Conservation (phyloP, 805 yeast species). For the Saccharomyces kudriavzevii region DNA sequence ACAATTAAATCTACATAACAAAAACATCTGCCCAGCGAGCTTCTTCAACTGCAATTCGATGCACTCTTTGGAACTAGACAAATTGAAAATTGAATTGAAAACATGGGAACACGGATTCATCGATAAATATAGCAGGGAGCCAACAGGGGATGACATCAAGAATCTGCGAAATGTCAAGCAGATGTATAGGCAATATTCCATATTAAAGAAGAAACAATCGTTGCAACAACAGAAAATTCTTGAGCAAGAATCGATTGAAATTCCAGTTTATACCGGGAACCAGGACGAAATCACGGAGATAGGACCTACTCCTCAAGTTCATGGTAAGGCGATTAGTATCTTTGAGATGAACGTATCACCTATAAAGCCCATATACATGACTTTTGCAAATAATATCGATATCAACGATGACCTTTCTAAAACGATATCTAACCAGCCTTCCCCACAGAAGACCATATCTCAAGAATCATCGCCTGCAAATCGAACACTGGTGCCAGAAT, state of each 20-base stretch:
- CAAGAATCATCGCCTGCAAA: not conserved
- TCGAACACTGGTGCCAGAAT: not conserved
- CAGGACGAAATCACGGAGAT: slow-evolving; percentile 32
- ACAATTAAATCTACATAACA: not conserved
- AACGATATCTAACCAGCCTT: slow-evolving; percentile 12
- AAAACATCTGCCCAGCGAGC: not conserved
- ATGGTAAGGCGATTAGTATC: slow-evolving; percentile 66
- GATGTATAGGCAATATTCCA: slow-evolving; percentile 31
- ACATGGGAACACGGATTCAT: slow-evolving; percentile 47
- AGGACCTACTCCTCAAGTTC: slow-evolving; percentile 84
- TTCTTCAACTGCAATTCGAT: not conserved
- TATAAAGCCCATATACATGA: slow-evolving; percentile 9
- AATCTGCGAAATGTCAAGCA: slow-evolving; percentile 29
- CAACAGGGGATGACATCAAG: slow-evolving; percentile 42
- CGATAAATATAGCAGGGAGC: slow-evolving; percentile 34
- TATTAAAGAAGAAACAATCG: slow-evolving; percentile 13
- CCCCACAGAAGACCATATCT: slow-evolving; percentile 6
- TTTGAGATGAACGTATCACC: slow-evolving; percentile 46
- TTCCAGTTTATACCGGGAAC: not conserved
- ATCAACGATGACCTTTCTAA: slow-evolving; percentile 8
- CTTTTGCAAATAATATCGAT: slow-evolving; percentile 5
- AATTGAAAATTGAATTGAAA: slow-evolving; percentile 40
- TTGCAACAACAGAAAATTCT: not conserved
- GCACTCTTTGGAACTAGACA: slow-evolving; percentile 6
- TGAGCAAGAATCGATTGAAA: slow-evolving; percentile 5